Conservation (phyloP, 345 rosid species). For the Balakata baccata region DNA sequence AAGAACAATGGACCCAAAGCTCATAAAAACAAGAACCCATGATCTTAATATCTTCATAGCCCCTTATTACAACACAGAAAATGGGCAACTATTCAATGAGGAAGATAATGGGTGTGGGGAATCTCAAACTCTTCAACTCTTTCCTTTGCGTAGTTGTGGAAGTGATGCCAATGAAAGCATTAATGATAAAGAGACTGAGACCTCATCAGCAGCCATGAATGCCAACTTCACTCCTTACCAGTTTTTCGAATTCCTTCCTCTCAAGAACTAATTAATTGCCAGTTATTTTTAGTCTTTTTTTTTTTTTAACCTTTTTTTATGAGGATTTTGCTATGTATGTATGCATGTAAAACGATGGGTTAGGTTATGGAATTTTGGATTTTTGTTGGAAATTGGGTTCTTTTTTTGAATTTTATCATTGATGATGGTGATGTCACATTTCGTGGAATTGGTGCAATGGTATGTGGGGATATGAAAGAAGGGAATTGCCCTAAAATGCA, state of each 20-base stretch:
- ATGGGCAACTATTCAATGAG: conserved; percentile 12
- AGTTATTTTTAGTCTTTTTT: background rate
- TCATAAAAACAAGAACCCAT: conserved; percentile 16
- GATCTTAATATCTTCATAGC: conserved; percentile 36
- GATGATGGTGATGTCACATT: conserved; percentile 32
- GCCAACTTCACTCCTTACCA: conserved; percentile 37
- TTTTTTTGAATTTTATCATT: conserved; percentile 18
- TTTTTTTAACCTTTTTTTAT: background rate
- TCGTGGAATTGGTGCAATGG: conserved; percentile 32
- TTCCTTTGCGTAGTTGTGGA: conserved; percentile 49
- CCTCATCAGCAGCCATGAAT: conserved; percentile 29
- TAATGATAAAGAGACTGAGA: conserved; percentile 35
- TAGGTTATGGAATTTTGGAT: conserved; percentile 24
- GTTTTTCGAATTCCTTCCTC: conserved; percentile 80
- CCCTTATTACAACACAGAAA: conserved; percentile 29
- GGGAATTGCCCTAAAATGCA: conserved; percentile 43
- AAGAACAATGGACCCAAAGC: conserved; percentile 33
- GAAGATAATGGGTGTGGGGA: conserved; percentile 29
- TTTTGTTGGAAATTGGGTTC: conserved; percentile 37
- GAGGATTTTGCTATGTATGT: conserved; percentile 18
- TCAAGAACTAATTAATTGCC: conserved; percentile 45
- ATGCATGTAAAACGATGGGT: conserved; percentile 22
- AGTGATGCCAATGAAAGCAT: conserved; percentile 25
- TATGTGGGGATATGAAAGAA: conserved; percentile 15
- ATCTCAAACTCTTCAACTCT: conserved; percentile 65